phyloP scores from a whole-genome alignment of 2,329 filamentous ascomycete species.

The Chrysoporthe deuterocubensis region DNA sequence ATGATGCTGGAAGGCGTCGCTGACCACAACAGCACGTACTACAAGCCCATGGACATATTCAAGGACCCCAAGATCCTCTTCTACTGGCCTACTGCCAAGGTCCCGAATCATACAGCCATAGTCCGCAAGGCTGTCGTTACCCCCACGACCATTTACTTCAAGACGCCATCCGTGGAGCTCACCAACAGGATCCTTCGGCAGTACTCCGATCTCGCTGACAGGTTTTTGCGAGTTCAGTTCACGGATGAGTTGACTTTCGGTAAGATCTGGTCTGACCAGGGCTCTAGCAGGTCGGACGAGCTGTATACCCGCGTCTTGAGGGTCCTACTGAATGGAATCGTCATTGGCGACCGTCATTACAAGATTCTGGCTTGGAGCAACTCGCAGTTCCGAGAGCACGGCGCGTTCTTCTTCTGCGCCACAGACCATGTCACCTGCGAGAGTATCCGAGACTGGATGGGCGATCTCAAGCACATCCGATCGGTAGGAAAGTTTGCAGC shows the following conservation, averaged over 20 bases:
- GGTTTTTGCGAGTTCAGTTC: constrained; percentile 89
- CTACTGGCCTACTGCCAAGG: constrained; percentile 50
- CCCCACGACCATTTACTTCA: constrained; percentile 80
- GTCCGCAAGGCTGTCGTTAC: constrained; percentile 80
- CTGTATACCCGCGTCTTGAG: constrained; percentile 76
- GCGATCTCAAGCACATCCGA: constrained; percentile 78
- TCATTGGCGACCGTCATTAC: constrained; percentile 79
- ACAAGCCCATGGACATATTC: constrained; percentile 76
- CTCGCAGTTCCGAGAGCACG: constrained; percentile 90
- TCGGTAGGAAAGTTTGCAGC: constrained; percentile 89
- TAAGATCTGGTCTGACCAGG: constrained; percentile 59
- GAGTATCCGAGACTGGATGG: constrained; percentile 85
- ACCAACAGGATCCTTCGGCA: constrained; percentile 85
- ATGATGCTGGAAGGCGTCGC: constrained; percentile 76
- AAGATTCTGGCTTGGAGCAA: constrained; percentile 94
- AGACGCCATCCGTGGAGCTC: constrained; percentile 78
- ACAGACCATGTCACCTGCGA: constrained; percentile 69
- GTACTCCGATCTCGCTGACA: constrained; percentile 70
- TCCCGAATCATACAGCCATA: constrained; percentile 75
- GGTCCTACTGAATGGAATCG: constrained; percentile 76
- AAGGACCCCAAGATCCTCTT: constrained; percentile 52
- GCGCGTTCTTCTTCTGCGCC: constrained; percentile 89
- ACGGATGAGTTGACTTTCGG: constrained; percentile 74
- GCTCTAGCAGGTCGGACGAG: constrained; percentile 64
- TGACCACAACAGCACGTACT: constrained; percentile 64